phyloP scores from a whole-genome alignment of 306 rosid genomes.

The Castanea crenata region DNA sequence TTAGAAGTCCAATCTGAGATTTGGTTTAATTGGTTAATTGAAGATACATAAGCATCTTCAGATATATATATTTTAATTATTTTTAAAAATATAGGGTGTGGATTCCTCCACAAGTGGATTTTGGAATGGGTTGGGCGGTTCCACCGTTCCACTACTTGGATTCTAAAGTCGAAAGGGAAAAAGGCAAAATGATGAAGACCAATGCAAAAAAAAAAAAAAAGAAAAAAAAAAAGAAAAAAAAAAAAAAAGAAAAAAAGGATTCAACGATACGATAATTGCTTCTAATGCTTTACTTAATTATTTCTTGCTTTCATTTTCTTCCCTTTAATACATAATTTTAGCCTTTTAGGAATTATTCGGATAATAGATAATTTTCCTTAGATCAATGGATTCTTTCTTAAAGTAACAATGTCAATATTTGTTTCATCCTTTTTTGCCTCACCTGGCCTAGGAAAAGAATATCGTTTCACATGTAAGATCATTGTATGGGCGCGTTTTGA shows the following conservation, averaged over 20 bases:
- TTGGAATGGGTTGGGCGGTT: neutral
- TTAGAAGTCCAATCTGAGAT: neutral
- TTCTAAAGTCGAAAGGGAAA: conserved; percentile 35
- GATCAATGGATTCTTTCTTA: no score
- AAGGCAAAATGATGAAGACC: conserved; percentile 16
- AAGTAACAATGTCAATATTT: no score
- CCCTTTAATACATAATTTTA: no score
- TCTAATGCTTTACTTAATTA: neutral
- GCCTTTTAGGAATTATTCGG: no score
- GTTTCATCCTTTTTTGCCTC: no score
- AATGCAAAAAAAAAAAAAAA: conserved; percentile 14
- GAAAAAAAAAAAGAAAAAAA: neutral
- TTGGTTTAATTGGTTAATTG: conserved; percentile 5
- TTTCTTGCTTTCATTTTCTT: no score
- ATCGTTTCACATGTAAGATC: no score
- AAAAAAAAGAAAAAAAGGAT: no score
- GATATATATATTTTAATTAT: no score
- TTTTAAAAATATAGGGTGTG: conserved; percentile 8
- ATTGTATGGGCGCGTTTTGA: no score
- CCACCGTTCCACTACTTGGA: conserved; percentile 32
- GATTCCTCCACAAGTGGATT: conserved; percentile 18
- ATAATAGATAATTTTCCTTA: no score
- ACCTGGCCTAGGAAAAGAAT: no score
- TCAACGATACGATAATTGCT: neutral
- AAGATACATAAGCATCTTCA: conserved; percentile 21